Evolutionary conservation across 768 basidiomycete genomes (phyloP).

Genomic region (Coprinellus micaceus): DNA sequence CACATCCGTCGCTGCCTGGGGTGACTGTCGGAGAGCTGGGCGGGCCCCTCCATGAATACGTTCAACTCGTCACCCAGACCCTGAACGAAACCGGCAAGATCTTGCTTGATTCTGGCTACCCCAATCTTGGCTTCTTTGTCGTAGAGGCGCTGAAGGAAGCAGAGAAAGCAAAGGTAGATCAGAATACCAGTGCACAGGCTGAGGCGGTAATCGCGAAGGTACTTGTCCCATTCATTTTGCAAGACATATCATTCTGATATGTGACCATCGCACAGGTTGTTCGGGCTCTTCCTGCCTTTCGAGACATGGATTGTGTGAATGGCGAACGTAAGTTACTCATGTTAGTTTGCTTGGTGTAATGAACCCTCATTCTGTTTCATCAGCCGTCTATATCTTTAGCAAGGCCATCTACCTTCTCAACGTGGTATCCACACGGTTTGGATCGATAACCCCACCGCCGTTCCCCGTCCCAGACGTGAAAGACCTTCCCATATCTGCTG

Average conservation of each 20-base stretch:
- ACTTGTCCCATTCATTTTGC: constrained; percentile 2
- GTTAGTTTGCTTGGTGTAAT: not conserved
- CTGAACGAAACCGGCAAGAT: constrained; percentile 72
- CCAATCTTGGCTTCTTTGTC: constrained; percentile 72
- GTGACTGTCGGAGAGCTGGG: constrained; percentile 72
- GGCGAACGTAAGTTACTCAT: constrained; percentile 48
- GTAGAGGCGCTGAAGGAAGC: constrained; percentile 61
- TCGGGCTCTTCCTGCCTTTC: constrained; percentile 75
- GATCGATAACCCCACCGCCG: constrained; percentile 43
- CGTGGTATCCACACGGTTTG: constrained; percentile 65
- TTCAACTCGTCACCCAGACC: constrained; percentile 58
- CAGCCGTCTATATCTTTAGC: constrained; percentile 87
- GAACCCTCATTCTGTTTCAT: not conserved
- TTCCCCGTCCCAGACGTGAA: constrained; percentile 63
- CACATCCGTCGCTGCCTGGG: constrained; percentile 66
- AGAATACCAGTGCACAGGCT: constrained; percentile 21
- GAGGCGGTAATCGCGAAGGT: constrained; percentile 66
- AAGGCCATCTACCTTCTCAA: constrained; percentile 84
- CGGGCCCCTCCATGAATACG: constrained; percentile 70
- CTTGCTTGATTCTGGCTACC: constrained; percentile 56
- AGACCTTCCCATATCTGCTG: constrained; percentile 65
- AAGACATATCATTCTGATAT: constrained; percentile 4
- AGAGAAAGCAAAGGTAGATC: constrained; percentile 18
- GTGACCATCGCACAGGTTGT: constrained; percentile 51
- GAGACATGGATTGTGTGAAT: constrained; percentile 68